A percentile compares a stretch with the other conserved stretches of the same genome.
phyloP scores from a whole-genome alignment of 2,329 filamentous ascomycete species.

The Aspergillus sp. region DNA sequence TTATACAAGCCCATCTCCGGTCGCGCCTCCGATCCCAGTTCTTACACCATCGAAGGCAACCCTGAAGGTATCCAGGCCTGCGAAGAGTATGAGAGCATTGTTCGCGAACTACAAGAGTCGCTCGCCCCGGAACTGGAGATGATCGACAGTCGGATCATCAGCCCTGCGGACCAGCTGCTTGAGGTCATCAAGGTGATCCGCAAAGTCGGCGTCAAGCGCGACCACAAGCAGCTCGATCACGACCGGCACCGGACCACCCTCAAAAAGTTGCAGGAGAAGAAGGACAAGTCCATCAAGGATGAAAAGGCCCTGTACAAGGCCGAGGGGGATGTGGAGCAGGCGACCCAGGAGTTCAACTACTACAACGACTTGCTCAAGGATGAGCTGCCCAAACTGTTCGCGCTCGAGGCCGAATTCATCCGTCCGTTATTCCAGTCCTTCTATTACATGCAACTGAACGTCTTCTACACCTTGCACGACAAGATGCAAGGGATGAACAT shows the following conservation, averaged over 20 bases:
- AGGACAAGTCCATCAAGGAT: constrained; percentile 91
- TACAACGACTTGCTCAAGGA: constrained; percentile 97
- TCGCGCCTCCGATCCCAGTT: constrained; percentile 84
- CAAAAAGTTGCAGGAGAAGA: constrained; percentile 96
- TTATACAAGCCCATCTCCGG: constrained; percentile 98
- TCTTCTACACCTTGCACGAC: constrained; percentile 97
- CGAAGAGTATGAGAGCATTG: constrained; percentile 89
- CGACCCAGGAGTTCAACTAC: constrained; percentile 94
- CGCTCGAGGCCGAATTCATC: constrained; percentile 87
- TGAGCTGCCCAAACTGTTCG: constrained; percentile 85
- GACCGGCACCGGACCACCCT: constrained; percentile 73
- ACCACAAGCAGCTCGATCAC: constrained; percentile 96
- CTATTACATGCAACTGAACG: constrained; percentile 99
- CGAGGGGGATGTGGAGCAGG: constrained; percentile 80
- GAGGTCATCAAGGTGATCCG: constrained; percentile 93
- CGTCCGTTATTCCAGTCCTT: constrained; percentile 96
- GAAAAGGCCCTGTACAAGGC: constrained; percentile 96
- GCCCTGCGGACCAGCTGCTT: constrained; percentile 83
- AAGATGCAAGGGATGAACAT: constrained; percentile 97
- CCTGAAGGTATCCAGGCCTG: constrained; percentile 88
- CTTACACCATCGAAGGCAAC: constrained; percentile 73
- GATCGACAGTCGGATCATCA: constrained; percentile 87
- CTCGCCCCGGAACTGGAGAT: constrained; percentile 90
- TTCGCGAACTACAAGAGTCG: constrained; percentile 80
- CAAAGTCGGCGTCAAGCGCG: constrained; percentile 78